Base-by-base conservation (phyloP, 225 moss, liverwort and hornwort species). In the Physcomitrellopsis africana region DNA sequence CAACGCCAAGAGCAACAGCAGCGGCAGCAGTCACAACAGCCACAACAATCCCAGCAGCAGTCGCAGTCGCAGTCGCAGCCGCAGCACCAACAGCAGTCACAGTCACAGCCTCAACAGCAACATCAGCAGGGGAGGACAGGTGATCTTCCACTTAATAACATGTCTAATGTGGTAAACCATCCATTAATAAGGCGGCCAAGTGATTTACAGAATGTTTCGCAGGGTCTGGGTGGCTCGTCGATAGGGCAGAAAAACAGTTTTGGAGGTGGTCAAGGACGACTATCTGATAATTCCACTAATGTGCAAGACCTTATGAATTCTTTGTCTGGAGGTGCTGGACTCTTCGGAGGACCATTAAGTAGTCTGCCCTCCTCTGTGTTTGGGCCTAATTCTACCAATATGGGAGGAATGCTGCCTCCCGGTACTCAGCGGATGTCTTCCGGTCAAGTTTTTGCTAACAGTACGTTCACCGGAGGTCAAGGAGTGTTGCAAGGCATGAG, bases 301-400 rank as follows among this genome's bases (percentile, higher is more conserved):
- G 89, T 89, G 72, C 93, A 92, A 85, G 96, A 96, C 76, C 91
- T 86, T 77, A 88, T 96, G 86, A 96, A 86, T 80, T 94, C 96
- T 46, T 81, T 96, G 77, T 85, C 93, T 48, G 89, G 89, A 75
- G 89, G 86, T 80, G 65, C 86, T 67, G 89, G 89, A 22, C 76
- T 86, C 43, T 86, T 76, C 81, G 90, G 61, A 70, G 89, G 61
- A 32, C 79, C 83, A 23, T 74, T 92, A 44, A 66, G 85, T 80
- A 86, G 82, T 70, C 77, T 95, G 75, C 93, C 93, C 75, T 85
- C 93, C 73, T 85, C 91, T 19, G 87, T 96, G 81, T 96, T 94
- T 72, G 92, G 86, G 67, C 72, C 90, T 69, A 88, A 77, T 68
- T 81, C 94, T 53, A 84, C 85, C 68, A 91, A 83, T 73, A 70